Conservation (phyloP, 345 rosid species). For the Eutrema yunnanense region DNA sequence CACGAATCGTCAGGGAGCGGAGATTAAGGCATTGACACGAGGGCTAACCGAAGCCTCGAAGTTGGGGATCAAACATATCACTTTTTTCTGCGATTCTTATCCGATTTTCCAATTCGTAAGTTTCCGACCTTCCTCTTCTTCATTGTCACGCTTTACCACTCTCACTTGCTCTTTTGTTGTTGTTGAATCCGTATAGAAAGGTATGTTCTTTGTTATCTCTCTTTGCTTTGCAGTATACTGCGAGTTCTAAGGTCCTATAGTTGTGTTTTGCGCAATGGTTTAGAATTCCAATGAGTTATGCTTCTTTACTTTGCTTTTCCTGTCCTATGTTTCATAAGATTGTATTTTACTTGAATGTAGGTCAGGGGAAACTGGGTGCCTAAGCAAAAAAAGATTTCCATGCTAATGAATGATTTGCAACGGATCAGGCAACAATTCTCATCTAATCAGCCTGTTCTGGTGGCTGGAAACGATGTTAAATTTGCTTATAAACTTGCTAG, state of each 20-base stretch:
- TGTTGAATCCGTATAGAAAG: neutral
- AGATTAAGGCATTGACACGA: slow-evolving; percentile 18
- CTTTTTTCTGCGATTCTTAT: neutral
- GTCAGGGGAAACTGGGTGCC: slow-evolving; percentile 8
- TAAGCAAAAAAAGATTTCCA: slow-evolving; percentile 32
- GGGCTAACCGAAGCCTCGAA: slow-evolving; percentile 13
- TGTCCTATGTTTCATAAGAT: neutral
- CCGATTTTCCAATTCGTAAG: slow-evolving; percentile 26
- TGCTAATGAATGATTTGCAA: slow-evolving; percentile 24
- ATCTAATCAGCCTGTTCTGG: slow-evolving; percentile 18
- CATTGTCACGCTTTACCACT: neutral
- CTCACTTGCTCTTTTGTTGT: neutral
- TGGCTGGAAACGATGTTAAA: slow-evolving; percentile 37
- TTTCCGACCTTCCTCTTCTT: neutral
- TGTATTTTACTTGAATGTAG: slow-evolving; percentile 7
- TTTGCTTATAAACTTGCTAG: slow-evolving; percentile 63
- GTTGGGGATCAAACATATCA: slow-evolving; percentile 16
- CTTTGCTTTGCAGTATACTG: neutral
- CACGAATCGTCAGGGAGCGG: slow-evolving; percentile 14
- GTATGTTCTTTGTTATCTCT: neutral
- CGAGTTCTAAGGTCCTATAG: neutral
- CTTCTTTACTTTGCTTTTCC: neutral
- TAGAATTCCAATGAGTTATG: neutral
- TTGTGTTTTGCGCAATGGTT: neutral
- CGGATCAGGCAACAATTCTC: slow-evolving; percentile 4